A percentile compares a stretch with the other conserved stretches of the same genome.
Conservation (phyloP, 2,329 filamentous ascomycete genomes). For the Aspergillus sp. region DNA sequence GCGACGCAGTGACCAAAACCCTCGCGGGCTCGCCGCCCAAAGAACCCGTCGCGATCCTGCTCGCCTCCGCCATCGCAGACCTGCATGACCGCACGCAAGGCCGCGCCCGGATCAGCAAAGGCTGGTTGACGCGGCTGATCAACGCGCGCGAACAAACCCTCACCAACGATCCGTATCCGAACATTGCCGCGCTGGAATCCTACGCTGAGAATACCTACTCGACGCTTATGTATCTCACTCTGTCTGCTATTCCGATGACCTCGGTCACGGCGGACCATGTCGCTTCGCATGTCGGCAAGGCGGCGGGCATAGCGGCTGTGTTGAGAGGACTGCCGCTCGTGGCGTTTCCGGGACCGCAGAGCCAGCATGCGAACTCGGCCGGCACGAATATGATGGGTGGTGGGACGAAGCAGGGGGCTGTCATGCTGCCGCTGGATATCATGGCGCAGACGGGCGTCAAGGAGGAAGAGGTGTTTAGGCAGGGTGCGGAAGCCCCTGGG, state of each 20-base stretch:
- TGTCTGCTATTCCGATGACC: constrained; percentile 74
- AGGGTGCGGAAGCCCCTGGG: constrained; percentile 74
- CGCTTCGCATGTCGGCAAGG: constrained; percentile 93
- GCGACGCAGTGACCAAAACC: constrained; percentile 75
- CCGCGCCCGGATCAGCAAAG: constrained; percentile 58
- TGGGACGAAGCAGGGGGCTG: constrained; percentile 56
- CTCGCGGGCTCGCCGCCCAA: constrained; percentile 78
- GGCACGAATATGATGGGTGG: constrained; percentile 38
- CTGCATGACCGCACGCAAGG: constrained; percentile 49
- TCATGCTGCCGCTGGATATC: constrained; percentile 82
- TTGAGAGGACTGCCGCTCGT: constrained; percentile 84
- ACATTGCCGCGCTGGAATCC: constrained; percentile 70
- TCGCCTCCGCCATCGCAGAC: constrained; percentile 69
- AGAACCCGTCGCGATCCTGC: constrained; percentile 84
- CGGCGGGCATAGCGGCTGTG: constrained; percentile 80
- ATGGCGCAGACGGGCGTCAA: constrained; percentile 79
- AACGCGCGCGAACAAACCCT: constrained; percentile 79
- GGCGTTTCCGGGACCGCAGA: constrained; percentile 69
- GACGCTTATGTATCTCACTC: constrained; percentile 82
- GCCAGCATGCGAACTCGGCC: constrained; percentile 52
- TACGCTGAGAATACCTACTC: constrained; percentile 96
- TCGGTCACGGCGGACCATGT: constrained; percentile 88
- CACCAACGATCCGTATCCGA: constrained; percentile 77
- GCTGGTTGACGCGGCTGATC: constrained; percentile 76
- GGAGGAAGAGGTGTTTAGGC: constrained; percentile 86